Base-by-base conservation (phyloP, 2,329 filamentous ascomycete species). In the Penicillium sp. region DNA sequence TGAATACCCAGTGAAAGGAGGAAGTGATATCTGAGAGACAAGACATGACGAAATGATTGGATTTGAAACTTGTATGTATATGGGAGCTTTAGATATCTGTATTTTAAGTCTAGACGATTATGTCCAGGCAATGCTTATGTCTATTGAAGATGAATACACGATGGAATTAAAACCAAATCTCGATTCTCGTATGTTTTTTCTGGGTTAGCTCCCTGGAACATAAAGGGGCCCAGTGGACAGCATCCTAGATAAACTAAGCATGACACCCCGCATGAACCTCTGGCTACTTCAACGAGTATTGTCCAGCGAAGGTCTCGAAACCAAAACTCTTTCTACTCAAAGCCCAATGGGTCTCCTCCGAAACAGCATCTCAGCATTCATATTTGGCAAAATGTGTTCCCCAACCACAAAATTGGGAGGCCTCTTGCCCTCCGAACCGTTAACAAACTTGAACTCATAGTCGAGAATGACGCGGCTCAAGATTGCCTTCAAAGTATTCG, bases 391-490 rank as follows among this genome's bases (percentile, higher is more conserved):
- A 19, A 69, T 66, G 44, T 69, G 64, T 53, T 70, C 67, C 13
- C 67, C 68, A 54, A 62, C 61, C 8, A 51, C 40, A 14, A 67
- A 34, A 51, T 70, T 69, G 11, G 43, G 23, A 0, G 67, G 64
- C 29, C 63, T 61, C 10, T 42, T 50, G 26, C 56, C 55, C 26
- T n/a, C 41, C 19, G 52, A 51, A 4, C 51, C 44, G 4, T 59
- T 53, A 35, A 61, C 57, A n/a, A 67, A 64, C 42, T 65, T 65
- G 23, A 70, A 61, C 5, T 70, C 67, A 42, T 70, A 70, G 7
- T 69, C 66, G 26, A 63, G 49, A 10, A 69, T 53, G 23, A 70
- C 52, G 11, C 63, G 63, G 26, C 67, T 67, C 29, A 69, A 38
- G 30, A 69, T 59, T 3, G 63, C 61, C 44, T 70, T 69, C 32